Evolutionary conservation across 208 protist genomes (phyloP), one percentile per base, ranked within the genome.

Genomic region (Porcisia deanei): DNA sequence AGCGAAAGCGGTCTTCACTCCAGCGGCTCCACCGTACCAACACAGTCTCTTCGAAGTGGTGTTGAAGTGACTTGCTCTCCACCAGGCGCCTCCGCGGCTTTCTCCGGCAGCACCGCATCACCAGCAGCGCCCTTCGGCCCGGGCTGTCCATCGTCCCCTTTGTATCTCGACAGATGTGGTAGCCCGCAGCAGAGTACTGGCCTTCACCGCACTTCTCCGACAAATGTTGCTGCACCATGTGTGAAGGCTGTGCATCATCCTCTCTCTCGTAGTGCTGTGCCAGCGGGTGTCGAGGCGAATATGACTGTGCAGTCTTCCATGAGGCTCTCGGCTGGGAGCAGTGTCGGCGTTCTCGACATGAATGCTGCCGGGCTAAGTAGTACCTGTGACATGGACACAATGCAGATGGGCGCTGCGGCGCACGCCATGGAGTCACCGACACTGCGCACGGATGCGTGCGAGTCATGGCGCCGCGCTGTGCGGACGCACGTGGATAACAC

Each of bases 381-480:
- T 25, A 68, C 10, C 63, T 68, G n/a, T 16, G 52, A 9, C 37
- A 72, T 16, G 14, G 9, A 53, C 67, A 25, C 67, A 8, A 18
- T 30, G 1, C 30, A 25, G 22, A n/a, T 30, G 30, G 59, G 9
- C 52, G 25, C 22, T 43, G 14, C 67, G 49, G 37, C 18, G 14
- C 25, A 60, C 67, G 43, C 20, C 34, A 43, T 5, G 18, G 67
- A 72, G 67, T 58, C 67, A 30, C 47, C 67, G 9, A 72, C 67
- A 16, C 9, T 52, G 39, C 57, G 45, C 37, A 45, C 30, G 71
- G 71, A 65, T 45, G 57, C 71, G 14, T 75, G 54, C 2, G 57
- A 65, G 55, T 75, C 71, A 55, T 75, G 71, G 71, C 71, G 71
- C 47, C 71, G 57, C 34, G 71, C 58, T 47, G 71, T 65, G 54